Conservation (phyloP, 371 early-diverging fungal species). For the Phascolomyces articulosus region DNA sequence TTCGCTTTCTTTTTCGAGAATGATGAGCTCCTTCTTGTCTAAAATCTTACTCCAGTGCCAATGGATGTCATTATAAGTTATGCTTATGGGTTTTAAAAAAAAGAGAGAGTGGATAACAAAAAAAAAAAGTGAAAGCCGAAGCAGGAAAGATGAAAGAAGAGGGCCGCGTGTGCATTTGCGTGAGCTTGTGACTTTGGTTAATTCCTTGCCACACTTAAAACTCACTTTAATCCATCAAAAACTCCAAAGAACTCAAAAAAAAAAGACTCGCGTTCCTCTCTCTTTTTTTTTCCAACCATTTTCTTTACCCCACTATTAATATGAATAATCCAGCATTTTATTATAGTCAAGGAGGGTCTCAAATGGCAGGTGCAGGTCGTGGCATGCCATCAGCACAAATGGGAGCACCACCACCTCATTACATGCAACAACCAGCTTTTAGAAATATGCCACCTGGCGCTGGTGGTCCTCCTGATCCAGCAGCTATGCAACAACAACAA, state of each 20-base stretch:
- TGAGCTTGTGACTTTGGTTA: not conserved
- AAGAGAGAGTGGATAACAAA: too few species aligned
- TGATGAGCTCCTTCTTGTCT: not conserved
- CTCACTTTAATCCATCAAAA: too few species aligned
- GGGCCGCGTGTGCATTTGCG: constrained; percentile 1
- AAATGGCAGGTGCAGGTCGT: constrained; percentile 9
- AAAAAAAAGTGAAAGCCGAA: too few species aligned
- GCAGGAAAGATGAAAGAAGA: constrained; percentile 2
- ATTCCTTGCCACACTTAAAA: too few species aligned
- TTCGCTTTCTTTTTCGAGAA: not conserved
- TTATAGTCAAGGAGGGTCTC: not conserved
- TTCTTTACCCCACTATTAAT: not conserved
- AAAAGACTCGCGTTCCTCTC: not conserved
- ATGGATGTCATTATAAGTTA: constrained; percentile 69
- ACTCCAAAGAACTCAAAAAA: too few species aligned
- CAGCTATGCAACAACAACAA: constrained; percentile 15
- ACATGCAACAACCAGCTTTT: constrained; percentile 22
- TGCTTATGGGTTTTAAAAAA: too few species aligned
- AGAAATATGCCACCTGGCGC: constrained; percentile 17
- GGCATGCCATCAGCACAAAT: constrained; percentile 21
- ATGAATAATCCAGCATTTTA: constrained; percentile 2
- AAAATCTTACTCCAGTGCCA: constrained; percentile 73
- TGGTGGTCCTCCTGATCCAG: constrained; percentile 14
- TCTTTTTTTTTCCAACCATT: not conserved
- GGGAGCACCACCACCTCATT: constrained; percentile 15